Evolutionary conservation across 2,329 filamentous ascomycete genomes (phyloP).

Genomic region (Colletotrichum sp.): DNA sequence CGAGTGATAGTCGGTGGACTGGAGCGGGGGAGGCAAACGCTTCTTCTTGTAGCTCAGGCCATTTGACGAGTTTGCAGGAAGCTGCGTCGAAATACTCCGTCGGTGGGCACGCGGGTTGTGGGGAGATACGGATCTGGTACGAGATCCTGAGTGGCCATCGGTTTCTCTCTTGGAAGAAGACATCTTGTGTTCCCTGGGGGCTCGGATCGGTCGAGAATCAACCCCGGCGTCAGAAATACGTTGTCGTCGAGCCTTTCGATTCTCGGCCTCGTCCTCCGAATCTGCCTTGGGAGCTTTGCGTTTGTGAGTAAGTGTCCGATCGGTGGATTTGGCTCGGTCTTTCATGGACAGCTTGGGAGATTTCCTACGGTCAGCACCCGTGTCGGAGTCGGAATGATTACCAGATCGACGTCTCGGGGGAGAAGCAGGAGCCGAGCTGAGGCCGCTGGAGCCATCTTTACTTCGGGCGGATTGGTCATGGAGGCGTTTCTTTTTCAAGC

Average conservation of each 20-base stretch:
- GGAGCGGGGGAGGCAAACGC: constrained; percentile 64
- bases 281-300: constrained; percentile 59
- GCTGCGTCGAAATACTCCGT: constrained; percentile 68
- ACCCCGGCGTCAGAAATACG: constrained; percentile 48
- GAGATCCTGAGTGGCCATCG: constrained; percentile 32
- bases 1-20: constrained; percentile 69
- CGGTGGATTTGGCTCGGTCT: constrained; percentile 52
- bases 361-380: constrained; percentile 50
- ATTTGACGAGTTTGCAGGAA: constrained; percentile 59
- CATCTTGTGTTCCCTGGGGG: constrained; percentile 33
- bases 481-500: constrained; percentile 56
- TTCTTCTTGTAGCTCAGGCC: constrained; percentile 66
- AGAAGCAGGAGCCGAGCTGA: constrained; percentile 65
- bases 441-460: constrained; percentile 60
- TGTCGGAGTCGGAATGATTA: constrained; percentile 58
- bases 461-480: constrained; percentile 41
- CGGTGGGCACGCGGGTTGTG: constrained; percentile 62
- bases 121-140: constrained; percentile 62
- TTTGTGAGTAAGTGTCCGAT: constrained; percentile 55
- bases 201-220: constrained; percentile 12
- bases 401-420: constrained; percentile 47
- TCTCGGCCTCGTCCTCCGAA: constrained; percentile 63
- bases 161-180: constrained; percentile 34
- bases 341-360: constrained; percentile 50
- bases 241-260: constrained; percentile 58